Conservation (phyloP, 306 rosid species). For the Cucurbita moschata region DNA sequence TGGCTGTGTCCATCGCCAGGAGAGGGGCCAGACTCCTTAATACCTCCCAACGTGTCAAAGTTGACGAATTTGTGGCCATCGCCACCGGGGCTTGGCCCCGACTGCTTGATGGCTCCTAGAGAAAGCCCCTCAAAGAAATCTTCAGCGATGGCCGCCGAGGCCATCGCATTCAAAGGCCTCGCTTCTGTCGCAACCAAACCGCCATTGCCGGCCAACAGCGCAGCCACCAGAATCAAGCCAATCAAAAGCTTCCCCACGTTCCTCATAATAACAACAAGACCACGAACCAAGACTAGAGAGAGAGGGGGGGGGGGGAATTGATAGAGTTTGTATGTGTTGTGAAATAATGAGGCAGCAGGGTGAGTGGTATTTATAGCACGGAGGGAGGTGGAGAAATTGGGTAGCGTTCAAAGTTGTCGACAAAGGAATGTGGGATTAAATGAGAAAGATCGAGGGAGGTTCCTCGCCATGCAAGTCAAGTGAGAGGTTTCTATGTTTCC, state of each 20-base stretch:
- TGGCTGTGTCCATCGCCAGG: constrained; percentile 1
- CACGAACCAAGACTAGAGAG: not conserved
- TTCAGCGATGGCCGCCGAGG: constrained; percentile 3
- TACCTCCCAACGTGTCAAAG: not conserved
- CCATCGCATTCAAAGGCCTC: constrained; percentile 30
- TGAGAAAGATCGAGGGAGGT: constrained; percentile 2
- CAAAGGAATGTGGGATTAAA: not conserved
- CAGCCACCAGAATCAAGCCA: not conserved
- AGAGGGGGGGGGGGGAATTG: not conserved
- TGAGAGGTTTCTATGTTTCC: not conserved
- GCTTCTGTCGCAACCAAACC: constrained; percentile 10
- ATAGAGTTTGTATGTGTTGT: not conserved
- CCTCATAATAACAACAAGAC: not conserved
- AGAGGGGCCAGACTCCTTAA: constrained; percentile 13
- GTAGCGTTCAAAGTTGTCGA: not conserved
- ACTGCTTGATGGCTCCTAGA: constrained; percentile 27
- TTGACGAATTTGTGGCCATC: constrained; percentile 7
- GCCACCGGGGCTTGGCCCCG: constrained; percentile 31
- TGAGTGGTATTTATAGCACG: not conserved
- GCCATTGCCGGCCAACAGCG: not conserved
- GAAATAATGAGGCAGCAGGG: not conserved
- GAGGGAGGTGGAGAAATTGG: not conserved
- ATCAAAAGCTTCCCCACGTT: not conserved
- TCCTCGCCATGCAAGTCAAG: not conserved
- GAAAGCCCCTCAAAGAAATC: constrained; percentile 36